Conservation (phyloP, 148 eudicot genomes). For the Chenopodium quinoa region DNA sequence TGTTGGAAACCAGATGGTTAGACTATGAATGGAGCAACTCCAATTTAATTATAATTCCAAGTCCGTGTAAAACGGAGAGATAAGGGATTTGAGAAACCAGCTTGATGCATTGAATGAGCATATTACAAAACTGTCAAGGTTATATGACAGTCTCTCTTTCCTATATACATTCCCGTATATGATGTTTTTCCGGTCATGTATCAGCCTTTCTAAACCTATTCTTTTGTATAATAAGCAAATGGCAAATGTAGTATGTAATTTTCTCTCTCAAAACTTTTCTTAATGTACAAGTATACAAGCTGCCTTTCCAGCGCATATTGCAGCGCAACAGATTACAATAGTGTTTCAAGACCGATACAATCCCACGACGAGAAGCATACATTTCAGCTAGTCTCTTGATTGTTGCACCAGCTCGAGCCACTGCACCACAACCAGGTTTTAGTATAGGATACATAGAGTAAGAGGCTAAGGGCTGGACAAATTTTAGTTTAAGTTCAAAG, state of each 20-base stretch:
- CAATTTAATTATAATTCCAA: neutral
- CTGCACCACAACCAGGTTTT: conserved; percentile 39
- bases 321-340: neutral
- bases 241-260: neutral
- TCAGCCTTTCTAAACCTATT: neutral
- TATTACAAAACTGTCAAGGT: neutral
- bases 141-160: neutral
- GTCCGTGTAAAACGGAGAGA: neutral
- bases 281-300: neutral
- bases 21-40: neutral
- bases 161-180: conserved; percentile 1
- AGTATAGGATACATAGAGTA: neutral
- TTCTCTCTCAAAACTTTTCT: conserved; percentile 3
- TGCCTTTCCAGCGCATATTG: neutral
- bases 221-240: neutral
- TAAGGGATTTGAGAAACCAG: neutral
- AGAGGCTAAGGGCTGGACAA: neutral
- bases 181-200: neutral
- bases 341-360: neutral
- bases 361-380: too few relatives aligned
- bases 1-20: neutral
- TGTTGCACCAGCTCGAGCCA: conserved; percentile 96
- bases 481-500: neutral
- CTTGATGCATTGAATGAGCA: neutral
- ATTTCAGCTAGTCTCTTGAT: conserved; percentile 43